Evolutionary conservation across 108 stramenopile genomes (phyloP).

Genomic region (Chaetoceros tenuissimus): DNA sequence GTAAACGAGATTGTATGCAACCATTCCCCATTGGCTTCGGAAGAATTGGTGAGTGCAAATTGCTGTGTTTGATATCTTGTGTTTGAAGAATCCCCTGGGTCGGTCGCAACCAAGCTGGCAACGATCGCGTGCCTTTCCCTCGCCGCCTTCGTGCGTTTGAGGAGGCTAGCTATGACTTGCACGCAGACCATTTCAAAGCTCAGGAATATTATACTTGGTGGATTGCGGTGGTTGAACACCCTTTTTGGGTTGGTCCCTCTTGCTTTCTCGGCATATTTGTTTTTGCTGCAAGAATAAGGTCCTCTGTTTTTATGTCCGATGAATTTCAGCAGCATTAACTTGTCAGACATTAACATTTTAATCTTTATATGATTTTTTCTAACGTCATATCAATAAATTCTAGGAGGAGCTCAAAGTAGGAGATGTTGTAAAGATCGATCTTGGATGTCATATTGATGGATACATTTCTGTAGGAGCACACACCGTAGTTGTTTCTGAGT

Average conservation of each 20-base stretch:
- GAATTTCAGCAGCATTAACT: constrained; percentile 11
- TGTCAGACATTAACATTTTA: constrained; percentile 9
- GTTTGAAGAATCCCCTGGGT: constrained; percentile 24
- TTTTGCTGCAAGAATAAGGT: constrained; percentile 14
- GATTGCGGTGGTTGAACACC: constrained; percentile 7
- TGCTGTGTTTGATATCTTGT: constrained; percentile 5
- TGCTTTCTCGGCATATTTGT: not conserved
- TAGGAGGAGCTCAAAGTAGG: constrained; percentile 82
- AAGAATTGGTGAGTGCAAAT: constrained; percentile 61
- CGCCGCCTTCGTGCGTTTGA: constrained; percentile 9
- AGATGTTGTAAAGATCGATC: constrained; percentile 98
- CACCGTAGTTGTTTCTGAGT: constrained; percentile 81
- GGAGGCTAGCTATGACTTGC: constrained; percentile 50
- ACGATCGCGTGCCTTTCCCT: constrained; percentile 51
- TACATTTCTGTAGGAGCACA: constrained; percentile 97
- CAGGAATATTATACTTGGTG: constrained; percentile 23
- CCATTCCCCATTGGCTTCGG: constrained; percentile 87
- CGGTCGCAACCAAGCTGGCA: constrained; percentile 63
- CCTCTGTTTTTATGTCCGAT: constrained; percentile 68
- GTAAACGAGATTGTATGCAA: constrained; percentile 99
- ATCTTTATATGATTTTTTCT: not conserved
- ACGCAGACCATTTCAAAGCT: constrained; percentile 34
- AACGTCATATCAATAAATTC: not conserved
- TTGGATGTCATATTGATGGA: constrained; percentile 98
- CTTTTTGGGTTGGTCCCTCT: not conserved